Evolutionary conservation across 345 rosid genomes (phyloP), one percentile per base, ranked within the genome.

Genomic region (Fremontodendron californicum): DNA sequence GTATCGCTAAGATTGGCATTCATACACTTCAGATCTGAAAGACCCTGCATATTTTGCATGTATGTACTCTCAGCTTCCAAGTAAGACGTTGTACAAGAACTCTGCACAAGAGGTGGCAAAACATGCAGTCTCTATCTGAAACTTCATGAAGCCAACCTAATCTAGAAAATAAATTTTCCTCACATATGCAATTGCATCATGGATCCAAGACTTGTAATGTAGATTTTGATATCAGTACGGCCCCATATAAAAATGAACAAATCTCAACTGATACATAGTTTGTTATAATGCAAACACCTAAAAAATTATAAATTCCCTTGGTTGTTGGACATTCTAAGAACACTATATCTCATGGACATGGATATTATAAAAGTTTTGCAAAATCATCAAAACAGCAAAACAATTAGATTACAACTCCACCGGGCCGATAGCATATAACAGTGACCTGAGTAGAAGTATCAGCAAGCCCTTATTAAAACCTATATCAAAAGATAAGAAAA

Each of bases 21-120:
- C 54, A 45, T 49, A 40, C 45, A 15, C 51, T 77, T 65, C 57
- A 40, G 18, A 45, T 75, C 54, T 25, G 75, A 84, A 78, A 80
- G 81, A 70, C 72, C 81, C 87, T 82, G 85, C 86, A 85, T 39
- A 79, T 73, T 86, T 81, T 73, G 81, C 79, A 80, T 7, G 46
- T 60, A 52, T 64, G 63, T 81, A 80, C 73, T 54, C 80, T 77
- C 81, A 82, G 81, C 78, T 79, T 82, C 83, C 75, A 69, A 78
- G 78, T 71, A 79, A 74, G 76, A 82, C 19, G 62, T 75, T 51
- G 74, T 75, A 85, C 73, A 61, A 61, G 78, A 75, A 78, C 79
- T 78, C 78, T 76, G 84, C 82, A 82, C 46, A 79, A 75, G 60
- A 71, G 76, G 61, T 77, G 78, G 81, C 66, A 85, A 66, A 78